Conservation (phyloP, 2,329 filamentous ascomycete genomes). For the Whalleya microplaca region DNA sequence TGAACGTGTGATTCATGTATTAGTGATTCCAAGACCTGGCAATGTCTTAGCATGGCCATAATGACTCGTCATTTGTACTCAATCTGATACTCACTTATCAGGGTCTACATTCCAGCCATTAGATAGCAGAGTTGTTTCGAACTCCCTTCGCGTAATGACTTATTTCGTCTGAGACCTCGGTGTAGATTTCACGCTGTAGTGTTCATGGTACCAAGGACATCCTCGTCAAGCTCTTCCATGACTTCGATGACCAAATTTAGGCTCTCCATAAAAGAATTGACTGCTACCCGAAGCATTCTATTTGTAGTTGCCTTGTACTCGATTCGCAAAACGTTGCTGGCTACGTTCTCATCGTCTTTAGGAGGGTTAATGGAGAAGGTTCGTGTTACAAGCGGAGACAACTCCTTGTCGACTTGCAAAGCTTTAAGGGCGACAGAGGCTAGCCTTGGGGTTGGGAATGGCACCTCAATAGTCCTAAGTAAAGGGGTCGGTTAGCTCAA, state of each 20-base stretch:
- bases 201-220: conserved; percentile 63
- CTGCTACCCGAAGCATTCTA: conserved; percentile 92
- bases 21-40: not conserved
- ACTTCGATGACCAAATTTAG: conserved; percentile 82
- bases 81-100: conserved; percentile 17
- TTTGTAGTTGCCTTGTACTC: conserved; percentile 90
- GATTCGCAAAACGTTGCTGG: conserved; percentile 63
- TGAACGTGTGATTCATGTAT: not conserved
- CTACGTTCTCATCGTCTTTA: conserved; percentile 28
- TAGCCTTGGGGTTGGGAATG: conserved; percentile 79
- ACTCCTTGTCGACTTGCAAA: conserved; percentile 83
- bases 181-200: conserved; percentile 7
- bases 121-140: not conserved
- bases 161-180: not conserved
- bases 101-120: conserved; percentile 13
- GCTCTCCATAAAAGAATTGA: conserved; percentile 96
- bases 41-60: conserved; percentile 13
- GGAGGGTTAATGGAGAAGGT: conserved; percentile 61
- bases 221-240: conserved; percentile 87
- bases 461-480: conserved; percentile 71
- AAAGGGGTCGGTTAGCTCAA: conserved; percentile 31
- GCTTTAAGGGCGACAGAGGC: conserved; percentile 75
- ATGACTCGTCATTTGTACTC: conserved; percentile 9
- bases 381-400: conserved; percentile 81
- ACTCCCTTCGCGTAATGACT: not conserved